phyloP scores from a whole-genome alignment of 2,329 filamentous ascomycete species.

The Colletotrichum falcatum region DNA sequence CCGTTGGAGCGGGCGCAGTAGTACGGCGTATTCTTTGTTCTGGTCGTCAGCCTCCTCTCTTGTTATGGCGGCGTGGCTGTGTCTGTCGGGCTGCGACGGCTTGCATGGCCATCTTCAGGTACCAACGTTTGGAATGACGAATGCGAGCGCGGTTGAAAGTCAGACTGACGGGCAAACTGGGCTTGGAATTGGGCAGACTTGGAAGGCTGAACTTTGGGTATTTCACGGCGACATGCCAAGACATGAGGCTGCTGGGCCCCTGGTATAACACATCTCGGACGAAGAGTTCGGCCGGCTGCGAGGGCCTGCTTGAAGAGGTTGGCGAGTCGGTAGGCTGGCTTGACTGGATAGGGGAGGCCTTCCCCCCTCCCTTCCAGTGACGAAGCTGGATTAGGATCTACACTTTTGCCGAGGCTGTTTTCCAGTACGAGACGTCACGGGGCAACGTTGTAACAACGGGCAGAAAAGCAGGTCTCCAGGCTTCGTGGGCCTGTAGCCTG shows the following conservation, averaged over 20 bases:
- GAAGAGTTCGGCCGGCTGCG: neutral
- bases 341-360: neutral
- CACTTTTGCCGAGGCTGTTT: neutral
- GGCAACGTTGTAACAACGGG: neutral
- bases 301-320: too few relatives aligned
- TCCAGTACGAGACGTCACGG: neutral
- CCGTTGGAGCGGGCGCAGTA: neutral
- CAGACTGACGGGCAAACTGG: neutral
- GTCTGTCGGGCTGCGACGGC: conserved; percentile 2
- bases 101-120: neutral
- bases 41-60: neutral
- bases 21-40: neutral
- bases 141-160: neutral
- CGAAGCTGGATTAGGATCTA: neutral
- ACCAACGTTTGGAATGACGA: neutral
- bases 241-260: neutral
- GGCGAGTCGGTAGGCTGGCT: neutral
- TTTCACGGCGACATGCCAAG: neutral
- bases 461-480: neutral
- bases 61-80: conserved; percentile 3
- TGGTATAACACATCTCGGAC: too few relatives aligned
- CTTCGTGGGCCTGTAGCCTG: neutral
- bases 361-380: too few relatives aligned
- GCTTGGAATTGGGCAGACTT: neutral
- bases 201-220: neutral